Percentiles rank a stretch among this genome's conserved stretches.
Conservation (phyloP, 441 rosid genomes). For the Erysimum cheiri region DNA sequence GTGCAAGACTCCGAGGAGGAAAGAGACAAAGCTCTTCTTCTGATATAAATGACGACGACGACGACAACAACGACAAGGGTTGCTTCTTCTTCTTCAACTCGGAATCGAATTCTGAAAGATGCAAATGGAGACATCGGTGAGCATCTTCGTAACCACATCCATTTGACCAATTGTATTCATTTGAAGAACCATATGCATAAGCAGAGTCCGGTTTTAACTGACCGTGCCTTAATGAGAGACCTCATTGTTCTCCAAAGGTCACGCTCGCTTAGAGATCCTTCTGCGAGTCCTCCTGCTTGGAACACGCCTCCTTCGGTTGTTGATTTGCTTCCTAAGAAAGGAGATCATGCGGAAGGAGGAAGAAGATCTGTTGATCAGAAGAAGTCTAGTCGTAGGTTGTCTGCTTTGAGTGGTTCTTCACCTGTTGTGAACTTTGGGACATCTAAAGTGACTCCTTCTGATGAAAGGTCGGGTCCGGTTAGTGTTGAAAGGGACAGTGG, state of each 20-base stretch:
- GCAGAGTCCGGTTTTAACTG: slow-evolving; percentile 81
- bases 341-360: slow-evolving; percentile 62
- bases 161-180: slow-evolving; percentile 94
- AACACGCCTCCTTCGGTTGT: slow-evolving; percentile 74
- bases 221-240: slow-evolving; percentile 87
- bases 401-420: slow-evolving; percentile 62
- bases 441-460: slow-evolving; percentile 67
- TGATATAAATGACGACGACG: slow-evolving; percentile 42
- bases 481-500: slow-evolving; percentile 58
- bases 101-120: slow-evolving; percentile 85
- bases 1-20: slow-evolving; percentile 43
- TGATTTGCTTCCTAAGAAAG: slow-evolving; percentile 77
- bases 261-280: slow-evolving; percentile 96
- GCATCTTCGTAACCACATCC: slow-evolving; percentile 96
- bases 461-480: slow-evolving; percentile 48
- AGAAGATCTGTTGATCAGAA: slow-evolving; percentile 70
- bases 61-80: slow-evolving; percentile 77
- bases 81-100: slow-evolving; percentile 48
- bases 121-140: slow-evolving; percentile 92
- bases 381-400: slow-evolving; percentile 65
- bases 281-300: slow-evolving; percentile 93
- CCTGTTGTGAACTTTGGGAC: slow-evolving; percentile 57
- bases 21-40: slow-evolving; percentile 45
- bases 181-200: slow-evolving; percentile 98
- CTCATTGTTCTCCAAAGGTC: slow-evolving; percentile 92